Percentiles rank a stretch among this genome's conserved stretches.
Conservation (phyloP, 148 eudicot genomes). For the Chenopodium album region DNA sequence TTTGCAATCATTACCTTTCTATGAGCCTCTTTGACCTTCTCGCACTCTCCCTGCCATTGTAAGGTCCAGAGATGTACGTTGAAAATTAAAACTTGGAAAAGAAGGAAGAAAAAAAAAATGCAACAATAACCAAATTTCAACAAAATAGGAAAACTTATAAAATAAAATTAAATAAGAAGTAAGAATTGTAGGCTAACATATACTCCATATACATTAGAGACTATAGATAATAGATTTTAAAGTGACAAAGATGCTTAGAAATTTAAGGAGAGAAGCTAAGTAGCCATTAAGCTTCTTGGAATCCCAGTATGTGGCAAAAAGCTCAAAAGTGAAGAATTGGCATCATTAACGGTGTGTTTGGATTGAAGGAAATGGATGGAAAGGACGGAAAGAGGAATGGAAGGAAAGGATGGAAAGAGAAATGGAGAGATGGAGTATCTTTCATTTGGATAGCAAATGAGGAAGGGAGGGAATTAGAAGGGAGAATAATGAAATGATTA, state of each 20-base stretch:
- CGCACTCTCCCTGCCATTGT: constrained; percentile 44
- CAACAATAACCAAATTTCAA: neutral
- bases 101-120: neutral
- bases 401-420: too few relatives aligned
- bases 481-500: too few relatives aligned
- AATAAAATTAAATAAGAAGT: neutral
- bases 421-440: too few relatives aligned
- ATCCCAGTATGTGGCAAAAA: neutral
- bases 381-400: too few relatives aligned
- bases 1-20: constrained; percentile 60
- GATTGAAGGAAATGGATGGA: too few relatives aligned
- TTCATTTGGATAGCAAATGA: too few relatives aligned
- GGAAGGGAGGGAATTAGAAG: too few relatives aligned
- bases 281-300: neutral
- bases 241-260: neutral
- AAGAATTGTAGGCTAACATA: neutral
- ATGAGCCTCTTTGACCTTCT: constrained; percentile 60
- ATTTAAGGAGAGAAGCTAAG: neutral
- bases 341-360: neutral
- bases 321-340: neutral
- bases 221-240: too few relatives aligned
- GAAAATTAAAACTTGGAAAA: neutral
- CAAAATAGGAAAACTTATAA: too few relatives aligned
- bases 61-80: neutral
- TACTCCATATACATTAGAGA: neutral